Evolutionary conservation across 2,329 filamentous ascomycete genomes (phyloP).

Genomic region (Talaromyces sp.): DNA sequence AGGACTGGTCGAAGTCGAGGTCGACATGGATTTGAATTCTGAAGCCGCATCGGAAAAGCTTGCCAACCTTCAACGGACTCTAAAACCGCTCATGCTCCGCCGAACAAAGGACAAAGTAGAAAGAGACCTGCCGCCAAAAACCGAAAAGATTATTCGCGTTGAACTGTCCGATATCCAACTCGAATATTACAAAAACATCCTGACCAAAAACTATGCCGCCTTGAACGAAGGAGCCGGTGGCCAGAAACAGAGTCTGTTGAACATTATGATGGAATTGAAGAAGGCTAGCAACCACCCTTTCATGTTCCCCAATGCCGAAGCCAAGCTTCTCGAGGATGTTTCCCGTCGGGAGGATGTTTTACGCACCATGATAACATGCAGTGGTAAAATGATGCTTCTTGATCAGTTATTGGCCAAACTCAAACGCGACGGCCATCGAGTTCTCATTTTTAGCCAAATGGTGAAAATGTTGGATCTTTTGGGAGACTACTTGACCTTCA

Average conservation of each 20-base stretch:
- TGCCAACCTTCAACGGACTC: constrained; percentile 75
- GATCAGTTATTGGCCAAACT: constrained; percentile 93
- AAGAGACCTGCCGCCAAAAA: constrained; percentile 92
- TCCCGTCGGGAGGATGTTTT: constrained; percentile 82
- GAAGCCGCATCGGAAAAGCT: constrained; percentile 83
- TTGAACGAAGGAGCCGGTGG: constrained; percentile 85
- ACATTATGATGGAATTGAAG: constrained; percentile 99
- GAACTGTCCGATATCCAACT: constrained; percentile 94
- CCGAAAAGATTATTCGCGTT: constrained; percentile 97
- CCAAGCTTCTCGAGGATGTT: constrained; percentile 77
- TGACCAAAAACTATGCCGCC: constrained; percentile 92
- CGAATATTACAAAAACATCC: constrained; percentile 98
- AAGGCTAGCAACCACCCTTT: constrained; percentile 99
- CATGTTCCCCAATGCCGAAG: constrained; percentile 93
- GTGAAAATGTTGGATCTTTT: constrained; percentile 97
- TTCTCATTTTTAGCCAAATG: constrained; percentile 99
- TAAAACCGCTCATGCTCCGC: constrained; percentile 90
- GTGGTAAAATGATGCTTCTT: constrained; percentile 98
- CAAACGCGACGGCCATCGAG: constrained; percentile 88
- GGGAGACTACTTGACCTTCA: constrained; percentile 85
- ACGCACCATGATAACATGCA: constrained; percentile 90
- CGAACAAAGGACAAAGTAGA: constrained; percentile 97
- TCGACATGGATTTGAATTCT: constrained; percentile 79
- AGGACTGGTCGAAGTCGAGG: constrained; percentile 85
- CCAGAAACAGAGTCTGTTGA: constrained; percentile 89